Conservation (phyloP, 345 rosid genomes). For the Lenwebbia sp. region DNA sequence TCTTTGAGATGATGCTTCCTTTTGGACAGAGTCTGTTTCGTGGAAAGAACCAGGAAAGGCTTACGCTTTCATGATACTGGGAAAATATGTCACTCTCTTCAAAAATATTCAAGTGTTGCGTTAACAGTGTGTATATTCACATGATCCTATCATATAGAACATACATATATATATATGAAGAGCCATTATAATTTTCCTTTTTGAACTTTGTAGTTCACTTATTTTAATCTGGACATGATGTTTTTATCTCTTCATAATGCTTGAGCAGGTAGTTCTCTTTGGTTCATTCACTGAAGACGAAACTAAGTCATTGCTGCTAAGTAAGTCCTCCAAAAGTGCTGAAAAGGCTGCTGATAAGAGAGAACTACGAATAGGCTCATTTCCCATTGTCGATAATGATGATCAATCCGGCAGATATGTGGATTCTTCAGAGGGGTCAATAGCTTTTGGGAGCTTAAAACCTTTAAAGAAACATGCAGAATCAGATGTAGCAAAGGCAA, state of each 20-base stretch:
- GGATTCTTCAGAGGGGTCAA: conserved; percentile 18
- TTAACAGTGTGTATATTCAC: background rate
- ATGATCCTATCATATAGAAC: background rate
- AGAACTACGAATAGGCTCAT: conserved; percentile 46
- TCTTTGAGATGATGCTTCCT: background rate
- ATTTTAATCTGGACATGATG: background rate
- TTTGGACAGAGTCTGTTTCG: background rate
- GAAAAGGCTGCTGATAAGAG: conserved; percentile 30
- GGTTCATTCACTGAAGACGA: conserved; percentile 95
- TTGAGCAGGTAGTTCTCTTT: conserved; percentile 48
- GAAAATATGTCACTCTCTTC: background rate
- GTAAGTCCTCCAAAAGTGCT: conserved; percentile 24
- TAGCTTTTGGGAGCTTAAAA: conserved; percentile 20
- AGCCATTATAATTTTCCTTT: background rate
- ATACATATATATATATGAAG: background rate
- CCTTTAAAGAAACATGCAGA: conserved; percentile 16
- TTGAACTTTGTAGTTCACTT: background rate
- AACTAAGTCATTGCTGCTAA: conserved; percentile 44
- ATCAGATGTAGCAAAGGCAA: conserved; percentile 6
- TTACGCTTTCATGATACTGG: background rate
- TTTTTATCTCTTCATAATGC: background rate
- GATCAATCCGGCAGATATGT: conserved; percentile 11
- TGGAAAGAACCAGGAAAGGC: background rate
- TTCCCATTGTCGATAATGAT: conserved; percentile 15
- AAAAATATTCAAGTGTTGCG: background rate